Conservation (phyloP, 2,329 filamentous ascomycete species). For the Arthrobotrys pseudoclavata region DNA sequence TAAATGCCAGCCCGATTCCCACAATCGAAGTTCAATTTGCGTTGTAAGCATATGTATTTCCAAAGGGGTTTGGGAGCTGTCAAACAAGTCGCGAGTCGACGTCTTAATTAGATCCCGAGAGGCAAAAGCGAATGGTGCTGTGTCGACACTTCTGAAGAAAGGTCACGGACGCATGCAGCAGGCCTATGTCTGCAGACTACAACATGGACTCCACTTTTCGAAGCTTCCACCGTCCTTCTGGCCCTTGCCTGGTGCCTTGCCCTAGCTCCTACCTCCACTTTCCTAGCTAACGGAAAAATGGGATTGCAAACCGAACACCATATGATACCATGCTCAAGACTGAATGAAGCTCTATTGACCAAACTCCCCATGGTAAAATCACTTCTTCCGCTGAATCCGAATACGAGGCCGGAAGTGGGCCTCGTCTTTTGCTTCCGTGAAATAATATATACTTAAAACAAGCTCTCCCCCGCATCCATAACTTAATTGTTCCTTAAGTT, state of each 20-base stretch:
- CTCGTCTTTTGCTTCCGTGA: neutral
- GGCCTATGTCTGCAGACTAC: conserved; percentile 2
- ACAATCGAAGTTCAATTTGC: too few relatives aligned
- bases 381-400: conserved; percentile 20
- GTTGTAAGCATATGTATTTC: too few relatives aligned
- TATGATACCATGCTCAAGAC: neutral
- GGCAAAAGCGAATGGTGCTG: too few relatives aligned
- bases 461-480: conserved; percentile 12
- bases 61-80: too few relatives aligned
- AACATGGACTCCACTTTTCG: conserved; percentile 14
- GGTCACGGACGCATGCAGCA: neutral
- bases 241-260: conserved; percentile 12
- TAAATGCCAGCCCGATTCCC: too few relatives aligned
- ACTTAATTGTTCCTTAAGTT: neutral
- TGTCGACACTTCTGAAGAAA: neutral
- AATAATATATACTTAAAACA: conserved; percentile 1
- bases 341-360: neutral
- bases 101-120: too few relatives aligned
- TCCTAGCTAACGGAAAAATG: conserved; percentile 43
- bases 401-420: conserved; percentile 32
- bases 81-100: too few relatives aligned
- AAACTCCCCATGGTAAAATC: conserved; percentile 1
- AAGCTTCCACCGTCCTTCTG: conserved; percentile 24
- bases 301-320: conserved; percentile 34
- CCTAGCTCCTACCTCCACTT: conserved; percentile 16